phyloP scores from a whole-genome alignment of 75 land plant species.

The Picea sitchensis region DNA sequence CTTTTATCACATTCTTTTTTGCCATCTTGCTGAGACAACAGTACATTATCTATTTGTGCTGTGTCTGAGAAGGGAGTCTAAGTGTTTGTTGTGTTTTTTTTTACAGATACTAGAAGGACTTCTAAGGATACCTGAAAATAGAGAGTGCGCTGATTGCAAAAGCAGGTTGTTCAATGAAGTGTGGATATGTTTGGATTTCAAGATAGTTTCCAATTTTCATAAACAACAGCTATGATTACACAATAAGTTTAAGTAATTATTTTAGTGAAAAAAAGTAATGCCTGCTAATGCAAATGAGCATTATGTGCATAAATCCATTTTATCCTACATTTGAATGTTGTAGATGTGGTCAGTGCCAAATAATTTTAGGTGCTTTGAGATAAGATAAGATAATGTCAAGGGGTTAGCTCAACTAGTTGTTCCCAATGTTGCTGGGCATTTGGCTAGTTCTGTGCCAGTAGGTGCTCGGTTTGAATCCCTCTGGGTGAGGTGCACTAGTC shows the following conservation, averaged over 20 bases:
- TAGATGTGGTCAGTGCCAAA: no score
- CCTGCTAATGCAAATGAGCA: neutral
- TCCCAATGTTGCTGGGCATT: no score
- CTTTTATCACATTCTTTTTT: no score
- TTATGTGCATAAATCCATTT: neutral
- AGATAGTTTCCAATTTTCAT: neutral
- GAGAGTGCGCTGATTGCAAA: constrained; percentile 96
- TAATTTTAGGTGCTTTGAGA: no score
- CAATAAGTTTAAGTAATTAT: neutral
- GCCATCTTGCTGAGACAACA: neutral
- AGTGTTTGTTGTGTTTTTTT: neutral
- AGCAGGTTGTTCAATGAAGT: constrained; percentile 49
- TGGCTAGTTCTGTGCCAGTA: no score
- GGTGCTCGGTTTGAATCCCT: no score
- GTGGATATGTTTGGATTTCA: neutral
- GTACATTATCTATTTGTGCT: neutral
- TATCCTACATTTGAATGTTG: no score
- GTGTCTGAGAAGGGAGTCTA: neutral
- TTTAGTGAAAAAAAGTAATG: neutral
- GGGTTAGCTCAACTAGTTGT: no score
- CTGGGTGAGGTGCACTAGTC: no score
- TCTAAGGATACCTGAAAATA: constrained; percentile 83
- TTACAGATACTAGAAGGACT: constrained; percentile 83
- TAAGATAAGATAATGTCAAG: no score
- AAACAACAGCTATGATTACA: neutral